Base-by-base conservation (phyloP, 768 basidiomycete species). In the Russula virescens region DNA sequence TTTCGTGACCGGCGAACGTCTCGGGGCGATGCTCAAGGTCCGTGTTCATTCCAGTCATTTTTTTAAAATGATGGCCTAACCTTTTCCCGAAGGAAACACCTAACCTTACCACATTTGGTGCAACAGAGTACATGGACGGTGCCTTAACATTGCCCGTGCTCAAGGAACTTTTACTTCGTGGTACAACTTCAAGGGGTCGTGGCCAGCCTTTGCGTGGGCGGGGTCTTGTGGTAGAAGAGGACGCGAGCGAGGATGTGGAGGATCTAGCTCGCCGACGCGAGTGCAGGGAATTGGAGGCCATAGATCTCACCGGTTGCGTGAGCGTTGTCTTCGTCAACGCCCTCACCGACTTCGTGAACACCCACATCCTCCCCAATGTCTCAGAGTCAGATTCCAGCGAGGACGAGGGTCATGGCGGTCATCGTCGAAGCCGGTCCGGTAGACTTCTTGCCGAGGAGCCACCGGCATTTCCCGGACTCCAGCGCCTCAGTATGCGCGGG, bases 91-190 rank as follows among this genome's bases (percentile, higher is more conserved):
- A 95, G 92, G 93, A 96, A 81, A 85, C 88, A 75, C 91, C 93
- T 0, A 94, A 94, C 66, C 77, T 98, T 13, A 79, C 79, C 19
- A 81, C 86, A 10, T 93, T 99, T 66, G 95, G 95, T n/a, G 94
- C 93, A 6, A 98, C 96, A 2, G 96, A 99, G 73, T 99, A 98
- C 72, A 98, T 99, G 91, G 96, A 99, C 68, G 88, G 91, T 4
- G 88, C 96, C 0, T 79, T 99, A 46, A 91, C 88, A 14, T 77
- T 90, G 18, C 79, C 87, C 0, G 94, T 98, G 19, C 77, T 99
- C 13, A 89, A 86, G 58, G 96, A 98, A 71, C 76, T 99, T 19
- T 86, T 99, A 69, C 84, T 98, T 63, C 87, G 96, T 31, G 95
- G 96, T 28, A 75, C 79, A 8, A 81, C 84, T 10, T 87, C 87